phyloP scores from a whole-genome alignment of 768 basidiomycete genomes.

The Pulveroboletus sp. region DNA sequence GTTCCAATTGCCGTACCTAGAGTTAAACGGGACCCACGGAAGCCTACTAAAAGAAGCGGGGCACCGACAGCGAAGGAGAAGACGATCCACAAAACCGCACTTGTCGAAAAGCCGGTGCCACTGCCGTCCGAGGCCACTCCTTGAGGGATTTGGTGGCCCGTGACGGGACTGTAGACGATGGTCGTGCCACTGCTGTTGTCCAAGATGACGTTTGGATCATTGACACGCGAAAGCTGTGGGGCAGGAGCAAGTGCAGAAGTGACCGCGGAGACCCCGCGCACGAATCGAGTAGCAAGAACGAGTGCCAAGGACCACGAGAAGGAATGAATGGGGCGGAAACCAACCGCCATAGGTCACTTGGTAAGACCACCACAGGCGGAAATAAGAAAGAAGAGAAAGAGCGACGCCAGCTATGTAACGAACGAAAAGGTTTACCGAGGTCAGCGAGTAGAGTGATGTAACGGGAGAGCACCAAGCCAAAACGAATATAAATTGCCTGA shows the following conservation, averaged over 20 bases:
- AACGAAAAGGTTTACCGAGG: slow-evolving; percentile 8
- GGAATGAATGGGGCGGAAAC: slow-evolving; percentile 15
- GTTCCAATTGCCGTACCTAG: slow-evolving; percentile 51
- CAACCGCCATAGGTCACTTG: slow-evolving; percentile 26
- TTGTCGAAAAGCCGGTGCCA: slow-evolving; percentile 42
- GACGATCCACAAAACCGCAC: slow-evolving; percentile 55
- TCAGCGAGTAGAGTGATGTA: slow-evolving; percentile 1
- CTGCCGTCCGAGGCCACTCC: slow-evolving; percentile 55
- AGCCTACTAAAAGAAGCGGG: slow-evolving; percentile 52
- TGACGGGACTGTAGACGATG: slow-evolving; percentile 41
- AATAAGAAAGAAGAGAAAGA: slow-evolving; percentile 10
- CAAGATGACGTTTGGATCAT: slow-evolving; percentile 30
- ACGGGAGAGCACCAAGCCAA: background rate
- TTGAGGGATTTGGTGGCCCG: slow-evolving; percentile 45
- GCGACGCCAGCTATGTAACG: slow-evolving; percentile 7
- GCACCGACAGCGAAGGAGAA: slow-evolving; percentile 48
- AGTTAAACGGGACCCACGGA: slow-evolving; percentile 53
- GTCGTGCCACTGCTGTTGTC: slow-evolving; percentile 32
- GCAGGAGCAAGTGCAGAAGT: background rate
- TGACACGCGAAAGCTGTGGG: slow-evolving; percentile 20
- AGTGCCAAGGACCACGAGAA: slow-evolving; percentile 14
- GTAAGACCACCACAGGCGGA: slow-evolving; percentile 10
- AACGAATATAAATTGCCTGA: background rate
- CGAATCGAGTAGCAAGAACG: slow-evolving; percentile 8
- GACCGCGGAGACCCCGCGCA: slow-evolving; percentile 8